Conservation (phyloP, 1,284 basidiomycete genomes). For the Rugosomyces carneus region DNA sequence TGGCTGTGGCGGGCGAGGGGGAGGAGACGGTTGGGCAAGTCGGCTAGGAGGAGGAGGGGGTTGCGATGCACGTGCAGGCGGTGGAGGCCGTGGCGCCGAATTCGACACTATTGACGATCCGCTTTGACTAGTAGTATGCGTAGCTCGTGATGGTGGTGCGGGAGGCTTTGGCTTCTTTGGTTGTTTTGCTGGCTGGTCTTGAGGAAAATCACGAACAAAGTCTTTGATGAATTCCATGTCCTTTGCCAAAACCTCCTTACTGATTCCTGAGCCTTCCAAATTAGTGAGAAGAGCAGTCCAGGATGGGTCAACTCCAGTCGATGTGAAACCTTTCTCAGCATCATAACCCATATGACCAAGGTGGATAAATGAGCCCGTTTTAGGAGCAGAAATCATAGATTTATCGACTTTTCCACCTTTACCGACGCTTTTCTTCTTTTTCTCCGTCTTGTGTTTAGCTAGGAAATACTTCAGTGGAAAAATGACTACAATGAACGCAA, state of each 20-base stretch:
- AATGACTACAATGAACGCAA: background rate
- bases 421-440: slow-evolving; percentile 51
- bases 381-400: slow-evolving; percentile 84
- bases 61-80: slow-evolving; percentile 27
- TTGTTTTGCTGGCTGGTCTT: slow-evolving; percentile 21
- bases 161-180: slow-evolving; percentile 50
- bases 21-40: slow-evolving; percentile 16
- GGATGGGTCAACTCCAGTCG: slow-evolving; percentile 85
- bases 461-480: slow-evolving; percentile 7
- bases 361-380: slow-evolving; percentile 78
- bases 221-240: slow-evolving; percentile 90
- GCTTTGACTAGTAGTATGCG: slow-evolving; percentile 28
- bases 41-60: slow-evolving; percentile 15
- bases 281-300: slow-evolving; percentile 80
- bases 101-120: slow-evolving; percentile 18
- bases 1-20: slow-evolving; percentile 12
- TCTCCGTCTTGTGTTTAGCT: slow-evolving; percentile 41
- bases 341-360: slow-evolving; percentile 96
- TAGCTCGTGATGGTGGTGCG: slow-evolving; percentile 33
- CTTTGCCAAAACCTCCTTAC: slow-evolving; percentile 68
- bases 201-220: slow-evolving; percentile 58
- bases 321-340: slow-evolving; percentile 79
- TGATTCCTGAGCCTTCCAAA: slow-evolving; percentile 69
- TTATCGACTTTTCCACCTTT: slow-evolving; percentile 80
- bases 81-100: slow-evolving; percentile 21